These are phyloP conservation scores for Mucor piriformis DNA, from an alignment of 371 early-diverging fungal species.

Conservation along the genomic window DNA sequence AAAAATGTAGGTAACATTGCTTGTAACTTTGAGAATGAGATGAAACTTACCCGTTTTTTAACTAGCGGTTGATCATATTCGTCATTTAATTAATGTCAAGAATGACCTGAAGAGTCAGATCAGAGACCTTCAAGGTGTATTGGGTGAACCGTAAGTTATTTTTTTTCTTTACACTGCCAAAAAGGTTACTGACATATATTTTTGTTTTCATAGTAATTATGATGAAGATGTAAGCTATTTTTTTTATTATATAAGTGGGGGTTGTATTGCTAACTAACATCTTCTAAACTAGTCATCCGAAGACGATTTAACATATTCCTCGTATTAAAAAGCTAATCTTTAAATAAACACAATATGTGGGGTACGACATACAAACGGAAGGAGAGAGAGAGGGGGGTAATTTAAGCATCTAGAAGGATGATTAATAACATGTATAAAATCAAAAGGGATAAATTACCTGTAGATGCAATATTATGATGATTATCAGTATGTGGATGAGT, in stretches of 20 bases:
- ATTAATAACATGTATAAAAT: background rate
- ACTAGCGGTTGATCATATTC: slow-evolving; percentile 49
- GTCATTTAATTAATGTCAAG: slow-evolving; percentile 39
- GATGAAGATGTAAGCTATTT: slow-evolving; percentile 36
- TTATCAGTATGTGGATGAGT: no score
- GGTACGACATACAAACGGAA: no score
- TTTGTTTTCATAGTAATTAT: slow-evolving; percentile 11
- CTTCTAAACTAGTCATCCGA: slow-evolving; percentile 29
- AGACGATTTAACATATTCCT: slow-evolving; percentile 34
- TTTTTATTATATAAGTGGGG: background rate
- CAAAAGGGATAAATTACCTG: slow-evolving; percentile 1
- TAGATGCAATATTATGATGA: background rate
- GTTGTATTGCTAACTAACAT: no score
- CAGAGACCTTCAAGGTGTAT: slow-evolving; percentile 36
- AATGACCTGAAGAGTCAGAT: slow-evolving; percentile 48
- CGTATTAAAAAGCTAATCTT: slow-evolving; percentile 3
- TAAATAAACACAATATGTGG: no score
- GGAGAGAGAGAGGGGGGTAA: no score
- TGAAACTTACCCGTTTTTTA: no score
- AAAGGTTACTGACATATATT: no score
- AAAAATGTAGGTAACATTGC: slow-evolving; percentile 50
- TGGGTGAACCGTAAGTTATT: slow-evolving; percentile 44
- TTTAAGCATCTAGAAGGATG: no score
- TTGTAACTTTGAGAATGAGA: background rate
- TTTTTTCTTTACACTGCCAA: background rate